Evolutionary conservation across 2,329 filamentous ascomycete species (phyloP), one percentile per base, ranked within the genome.

Genomic region (Botrytis squamosa): DNA sequence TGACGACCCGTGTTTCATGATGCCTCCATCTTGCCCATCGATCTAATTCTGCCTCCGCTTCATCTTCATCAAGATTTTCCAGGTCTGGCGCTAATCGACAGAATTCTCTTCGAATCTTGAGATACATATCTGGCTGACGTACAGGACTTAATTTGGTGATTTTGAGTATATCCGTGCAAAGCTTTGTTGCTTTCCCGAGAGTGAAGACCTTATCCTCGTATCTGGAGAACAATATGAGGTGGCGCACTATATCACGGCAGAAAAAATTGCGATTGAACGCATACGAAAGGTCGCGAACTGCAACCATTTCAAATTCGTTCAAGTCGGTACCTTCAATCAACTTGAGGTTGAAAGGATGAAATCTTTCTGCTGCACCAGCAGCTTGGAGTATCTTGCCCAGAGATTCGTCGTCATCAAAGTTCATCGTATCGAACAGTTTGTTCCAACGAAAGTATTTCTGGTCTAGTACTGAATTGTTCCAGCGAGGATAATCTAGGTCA

Each of bases 1-100:
- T 29, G 3, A 2, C 22, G 1, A 8, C 6, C 1, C 0, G 5
- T 6, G 4, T 4, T 9, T 10, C 25, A 33, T 22, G 1, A 25
- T 9, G 0, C 9, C 36, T 10, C 66, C 49, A 55, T 0, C 25
- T 22, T 29, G 9, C 46, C 65, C 65, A 68, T 29, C 38, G 18
- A 22, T 55, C 20, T 0, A 68, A 14, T 42, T 57, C 66, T 22
- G 10, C 36, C 36, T 12, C 10, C 6, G 66, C 66, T 25, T 42
- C 36, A 42, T 57, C n/a, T 20, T 68, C 66, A 68, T 68, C 49
- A 3, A 42, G 18, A 68, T 42, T 18, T 14, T 40, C 49, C 7
- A 68, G 16, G 5, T 42, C 16, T 29, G 46, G 49, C 20, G 66
- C 66, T 3, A 55, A n/a, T 42, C 18, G 49, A 68, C 66, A 36